Conservation (phyloP, 2,329 filamentous ascomycete genomes). For the Nemania abortiva region DNA sequence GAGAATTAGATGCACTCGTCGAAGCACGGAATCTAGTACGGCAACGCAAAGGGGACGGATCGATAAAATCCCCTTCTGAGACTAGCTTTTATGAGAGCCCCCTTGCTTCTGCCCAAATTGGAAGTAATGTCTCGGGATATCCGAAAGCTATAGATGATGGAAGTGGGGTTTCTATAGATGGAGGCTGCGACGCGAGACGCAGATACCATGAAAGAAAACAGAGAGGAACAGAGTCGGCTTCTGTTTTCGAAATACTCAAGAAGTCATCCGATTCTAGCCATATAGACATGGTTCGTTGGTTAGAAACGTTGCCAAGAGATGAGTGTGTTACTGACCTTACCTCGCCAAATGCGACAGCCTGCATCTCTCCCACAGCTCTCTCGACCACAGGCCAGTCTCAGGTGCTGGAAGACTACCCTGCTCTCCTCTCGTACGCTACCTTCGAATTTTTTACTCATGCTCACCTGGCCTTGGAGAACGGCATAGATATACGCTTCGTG, state of each 20-base stretch:
- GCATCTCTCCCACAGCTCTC: neutral
- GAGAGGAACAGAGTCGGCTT: too few relatives aligned
- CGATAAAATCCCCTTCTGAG: neutral
- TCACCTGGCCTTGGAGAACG: neutral
- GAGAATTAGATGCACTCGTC: constrained; percentile 5
- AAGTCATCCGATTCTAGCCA: neutral
- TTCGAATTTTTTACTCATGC: constrained; percentile 5
- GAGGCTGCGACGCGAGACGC: too few relatives aligned
- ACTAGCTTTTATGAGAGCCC: too few relatives aligned
- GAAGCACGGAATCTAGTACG: neutral
- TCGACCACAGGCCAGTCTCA: constrained; percentile 2
- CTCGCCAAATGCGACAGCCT: neutral
- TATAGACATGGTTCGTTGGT: neutral
- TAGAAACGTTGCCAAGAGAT: neutral
- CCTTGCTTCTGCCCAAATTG: too few relatives aligned
- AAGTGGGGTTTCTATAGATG: too few relatives aligned
- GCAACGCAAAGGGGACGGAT: neutral
- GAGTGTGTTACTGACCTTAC: neutral
- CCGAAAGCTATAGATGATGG: too few relatives aligned
- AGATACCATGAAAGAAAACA: too few relatives aligned
- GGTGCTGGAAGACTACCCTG: constrained; percentile 4
- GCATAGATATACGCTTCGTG: neutral
- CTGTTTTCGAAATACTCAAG: neutral
- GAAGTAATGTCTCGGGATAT: too few relatives aligned
- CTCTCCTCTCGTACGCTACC: constrained; percentile 11